These are phyloP conservation scores for Boletus bicolor DNA, from an alignment of 768 basidiomycete species.

Conservation along the genomic window DNA sequence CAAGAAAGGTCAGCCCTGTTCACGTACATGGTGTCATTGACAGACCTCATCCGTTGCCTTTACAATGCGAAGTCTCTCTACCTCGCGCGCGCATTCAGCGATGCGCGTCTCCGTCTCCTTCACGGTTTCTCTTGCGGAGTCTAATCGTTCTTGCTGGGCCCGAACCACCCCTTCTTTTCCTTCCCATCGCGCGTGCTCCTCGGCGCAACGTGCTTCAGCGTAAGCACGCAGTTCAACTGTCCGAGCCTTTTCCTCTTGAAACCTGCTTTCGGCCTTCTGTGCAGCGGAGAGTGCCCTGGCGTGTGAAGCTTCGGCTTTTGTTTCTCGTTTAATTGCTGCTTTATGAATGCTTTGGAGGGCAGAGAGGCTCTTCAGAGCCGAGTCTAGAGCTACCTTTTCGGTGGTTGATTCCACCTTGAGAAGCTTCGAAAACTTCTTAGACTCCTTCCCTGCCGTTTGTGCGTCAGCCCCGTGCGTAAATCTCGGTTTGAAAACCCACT, in stretches of 20 bases:
- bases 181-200: conserved; percentile 60
- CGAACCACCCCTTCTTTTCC: conserved; percentile 46
- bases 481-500: conserved; percentile 34
- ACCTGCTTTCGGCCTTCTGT: conserved; percentile 62
- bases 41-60: conserved; percentile 65
- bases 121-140: conserved; percentile 50
- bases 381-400: conserved; percentile 59
- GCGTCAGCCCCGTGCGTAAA: background rate
- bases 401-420: conserved; percentile 66
- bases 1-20: conserved; percentile 4
- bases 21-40: conserved; percentile 3
- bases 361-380: conserved; percentile 62
- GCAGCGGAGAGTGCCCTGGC: conserved; percentile 51
- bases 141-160: conserved; percentile 47
- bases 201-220: conserved; percentile 42
- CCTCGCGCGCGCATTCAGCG: conserved; percentile 68
- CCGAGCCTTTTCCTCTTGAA: conserved; percentile 58
- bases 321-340: conserved; percentile 62
- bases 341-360: conserved; percentile 71
- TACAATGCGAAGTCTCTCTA: conserved; percentile 61
- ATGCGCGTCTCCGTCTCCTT: conserved; percentile 58
- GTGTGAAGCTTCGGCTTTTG: conserved; percentile 51
- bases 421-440: conserved; percentile 61
- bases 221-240: conserved; percentile 50
- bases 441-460: conserved; percentile 47